phyloP scores from a whole-genome alignment of 139 green algal genomes.

The Haematococcus sp. region DNA sequence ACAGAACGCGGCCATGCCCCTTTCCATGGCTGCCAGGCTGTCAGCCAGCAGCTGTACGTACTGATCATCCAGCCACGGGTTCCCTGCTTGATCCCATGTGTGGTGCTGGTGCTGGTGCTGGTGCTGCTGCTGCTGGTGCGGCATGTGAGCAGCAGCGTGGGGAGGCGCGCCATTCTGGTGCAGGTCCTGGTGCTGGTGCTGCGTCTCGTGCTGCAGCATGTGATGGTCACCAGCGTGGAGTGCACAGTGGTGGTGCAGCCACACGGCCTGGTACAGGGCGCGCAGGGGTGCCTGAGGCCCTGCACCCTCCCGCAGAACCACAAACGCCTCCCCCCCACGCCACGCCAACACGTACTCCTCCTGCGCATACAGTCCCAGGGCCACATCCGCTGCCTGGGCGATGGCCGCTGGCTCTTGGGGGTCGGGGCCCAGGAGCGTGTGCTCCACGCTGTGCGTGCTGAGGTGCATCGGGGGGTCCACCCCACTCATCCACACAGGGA shows the following conservation, averaged over 20 bases:
- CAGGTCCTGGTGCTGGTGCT: too few species aligned
- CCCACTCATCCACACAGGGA: neutral
- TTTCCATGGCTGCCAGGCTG: too few species aligned
- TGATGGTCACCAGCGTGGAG: too few species aligned
- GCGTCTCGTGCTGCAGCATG: too few species aligned
- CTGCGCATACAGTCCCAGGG: slow-evolving; percentile 31
- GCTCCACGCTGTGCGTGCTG: slow-evolving; percentile 12
- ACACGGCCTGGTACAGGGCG: slow-evolving; percentile 66
- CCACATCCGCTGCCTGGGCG: slow-evolving; percentile 17
- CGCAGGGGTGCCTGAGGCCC: slow-evolving; percentile 25
- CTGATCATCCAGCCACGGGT: too few species aligned
- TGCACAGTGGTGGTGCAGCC: slow-evolving; percentile 55
- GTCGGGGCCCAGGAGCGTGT: slow-evolving; percentile 32
- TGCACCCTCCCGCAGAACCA: slow-evolving; percentile 54
- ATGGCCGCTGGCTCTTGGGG: neutral
- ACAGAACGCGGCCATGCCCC: too few species aligned
- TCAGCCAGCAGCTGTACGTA: too few species aligned
- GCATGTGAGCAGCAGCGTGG: too few species aligned
- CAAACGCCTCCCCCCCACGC: slow-evolving; percentile 31
- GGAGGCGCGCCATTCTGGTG: too few species aligned
- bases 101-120: too few species aligned
- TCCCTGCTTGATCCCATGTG: too few species aligned
- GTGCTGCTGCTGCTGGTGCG: too few species aligned
- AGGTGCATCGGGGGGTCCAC: neutral
- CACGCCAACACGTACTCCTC: slow-evolving; percentile 67